Conservation (phyloP, 306 rosid species). For the Dryas octopetala region DNA sequence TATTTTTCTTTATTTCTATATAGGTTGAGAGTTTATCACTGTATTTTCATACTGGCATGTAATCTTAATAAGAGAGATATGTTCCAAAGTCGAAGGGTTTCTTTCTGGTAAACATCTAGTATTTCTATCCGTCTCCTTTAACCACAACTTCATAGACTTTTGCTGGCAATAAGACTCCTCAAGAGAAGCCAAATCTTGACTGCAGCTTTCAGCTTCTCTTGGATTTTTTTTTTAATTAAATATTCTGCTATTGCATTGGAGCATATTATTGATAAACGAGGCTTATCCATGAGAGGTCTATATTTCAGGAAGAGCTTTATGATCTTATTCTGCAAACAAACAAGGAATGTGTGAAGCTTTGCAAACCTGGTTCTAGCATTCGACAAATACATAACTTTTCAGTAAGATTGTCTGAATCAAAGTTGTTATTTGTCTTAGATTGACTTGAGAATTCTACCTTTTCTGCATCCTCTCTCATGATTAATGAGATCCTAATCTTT, state of each 20-base stretch:
- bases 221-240: not conserved
- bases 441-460: slow-evolving; percentile 8
- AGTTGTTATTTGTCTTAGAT: not conserved
- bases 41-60: not conserved
- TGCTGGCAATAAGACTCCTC: not conserved
- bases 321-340: slow-evolving; percentile 76
- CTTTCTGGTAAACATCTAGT: not conserved
- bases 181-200: not conserved
- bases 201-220: not conserved
- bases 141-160: not conserved
- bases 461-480: slow-evolving; percentile 1
- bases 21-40: not conserved
- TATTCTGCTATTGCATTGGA: not conserved
- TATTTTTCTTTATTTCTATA: not conserved
- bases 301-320: slow-evolving; percentile 83
- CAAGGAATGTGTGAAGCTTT: slow-evolving; percentile 77
- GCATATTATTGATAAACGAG: not conserved
- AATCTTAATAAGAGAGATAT: not conserved
- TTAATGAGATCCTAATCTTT: not conserved
- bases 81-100: not conserved
- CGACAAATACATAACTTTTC: slow-evolving; percentile 77
- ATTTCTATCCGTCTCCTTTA: not conserved
- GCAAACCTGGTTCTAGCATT: slow-evolving; percentile 82
- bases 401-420: slow-evolving; percentile 37
- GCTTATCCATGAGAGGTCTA: slow-evolving; percentile 12